phyloP scores from a whole-genome alignment of 257 asterid species.

The Nicotiana undulata region DNA sequence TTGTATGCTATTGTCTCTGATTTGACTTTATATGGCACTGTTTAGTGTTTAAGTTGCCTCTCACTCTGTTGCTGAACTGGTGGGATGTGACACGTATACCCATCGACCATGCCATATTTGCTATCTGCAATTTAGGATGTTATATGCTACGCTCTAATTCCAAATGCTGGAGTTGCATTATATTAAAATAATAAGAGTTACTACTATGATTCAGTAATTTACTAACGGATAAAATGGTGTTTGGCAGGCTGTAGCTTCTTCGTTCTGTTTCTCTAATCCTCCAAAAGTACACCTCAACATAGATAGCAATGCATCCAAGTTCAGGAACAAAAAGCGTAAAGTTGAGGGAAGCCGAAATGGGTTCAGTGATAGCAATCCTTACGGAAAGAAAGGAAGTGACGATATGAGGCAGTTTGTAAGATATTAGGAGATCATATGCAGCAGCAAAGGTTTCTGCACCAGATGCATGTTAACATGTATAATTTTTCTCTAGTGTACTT shows the following conservation, averaged over 20 bases:
- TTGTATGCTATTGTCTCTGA: background rate
- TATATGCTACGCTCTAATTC: background rate
- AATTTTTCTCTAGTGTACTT: background rate
- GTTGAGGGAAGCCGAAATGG: slow-evolving; percentile 53
- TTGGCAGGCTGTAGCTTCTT: slow-evolving; percentile 87
- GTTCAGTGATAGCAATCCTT: slow-evolving; percentile 53
- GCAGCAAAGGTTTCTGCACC: slow-evolving; percentile 1
- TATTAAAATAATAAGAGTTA: background rate
- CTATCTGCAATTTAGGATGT: background rate
- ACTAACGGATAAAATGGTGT: background rate
- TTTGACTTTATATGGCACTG: background rate
- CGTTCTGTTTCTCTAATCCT: slow-evolving; percentile 75
- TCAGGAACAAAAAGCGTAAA: slow-evolving; percentile 45
- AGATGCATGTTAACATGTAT: slow-evolving; percentile 2
- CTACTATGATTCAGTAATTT: background rate
- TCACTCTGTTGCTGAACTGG: background rate
- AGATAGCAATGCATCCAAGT: slow-evolving; percentile 78
- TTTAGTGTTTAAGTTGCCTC: background rate
- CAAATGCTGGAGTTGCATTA: background rate
- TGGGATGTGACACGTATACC: background rate
- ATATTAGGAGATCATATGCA: slow-evolving; percentile 27
- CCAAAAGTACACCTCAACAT: slow-evolving; percentile 70
- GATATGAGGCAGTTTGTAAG: slow-evolving; percentile 45
- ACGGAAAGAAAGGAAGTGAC: slow-evolving; percentile 56
- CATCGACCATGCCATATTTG: background rate